Base-by-base conservation (phyloP, 1,139 yeast species). In the Pneumocystis sp. region DNA sequence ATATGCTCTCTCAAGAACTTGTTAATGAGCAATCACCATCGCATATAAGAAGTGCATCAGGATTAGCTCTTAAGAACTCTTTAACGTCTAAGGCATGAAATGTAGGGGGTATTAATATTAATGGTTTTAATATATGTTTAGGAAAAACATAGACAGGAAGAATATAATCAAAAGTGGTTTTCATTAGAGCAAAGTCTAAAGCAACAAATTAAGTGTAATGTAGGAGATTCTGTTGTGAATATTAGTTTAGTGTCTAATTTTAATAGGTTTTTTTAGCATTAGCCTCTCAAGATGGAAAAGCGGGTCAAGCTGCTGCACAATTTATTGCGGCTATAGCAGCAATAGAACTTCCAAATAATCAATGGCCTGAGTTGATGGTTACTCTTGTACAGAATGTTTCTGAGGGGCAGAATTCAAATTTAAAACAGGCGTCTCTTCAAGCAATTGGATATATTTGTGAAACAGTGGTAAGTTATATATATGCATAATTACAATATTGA, bases 361-460 rank as follows among this genome's bases (percentile, higher is more conserved):
- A 86, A 73, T 93, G 98, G 98, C 86, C 87, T 31, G 91, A 87
- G 67, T 80, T 93, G 73, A 88, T 93, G 77, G 83, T 85, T 65
- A 81, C 83, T 62, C 86, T 93, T 73, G 93, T 93, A 64, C 89
- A 86, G 69, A 89, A 90, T 75, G 93, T 97, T 61, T 84, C 84
- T 72, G 79, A 86, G 10, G 89, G 85, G 64, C 63, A 63, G 25
- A 66, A 65, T 10, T 64, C 62, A 21, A 86, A 86, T 72, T 85
- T 90, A 66, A 93, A 93, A 77, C 83, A 91, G 72, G 88, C 96
- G 1, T 87, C 96, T 6, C 80, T 91, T 70, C 81, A 89, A 72
- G 83, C 97, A 2, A 87, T 93, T 73, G 98, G 98, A 64, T 93
- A 90, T 75, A 91, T 93, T 70, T 93, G 98, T 77, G 98, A 93